Base-by-base conservation (phyloP, 768 basidiomycete species). In the Pulveroboletus sp. region DNA sequence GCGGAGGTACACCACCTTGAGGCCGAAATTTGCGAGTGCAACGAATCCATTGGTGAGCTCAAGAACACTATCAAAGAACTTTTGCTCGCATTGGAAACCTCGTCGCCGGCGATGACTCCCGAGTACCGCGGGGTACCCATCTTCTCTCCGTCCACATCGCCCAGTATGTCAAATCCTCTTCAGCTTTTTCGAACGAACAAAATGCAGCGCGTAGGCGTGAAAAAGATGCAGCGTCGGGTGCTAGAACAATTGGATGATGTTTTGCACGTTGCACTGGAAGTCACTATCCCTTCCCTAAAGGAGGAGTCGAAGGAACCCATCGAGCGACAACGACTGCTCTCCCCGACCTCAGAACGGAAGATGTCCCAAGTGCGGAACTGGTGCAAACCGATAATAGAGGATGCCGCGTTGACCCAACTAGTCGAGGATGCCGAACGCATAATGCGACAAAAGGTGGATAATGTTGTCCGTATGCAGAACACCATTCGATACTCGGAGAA, bases 401-500 rank as follows among this genome's bases (percentile, higher is more conserved):
- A 98, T 65, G 73, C 82, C 3, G 95, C 92, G 0, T 74, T 98
- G 46, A 73, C 79, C 3, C 83, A 92, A 59, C 79, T 99, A 18
- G 78, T 89, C 46, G 82, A 89, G 58, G 94, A 98, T 62, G 86
- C 85, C 8, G 93, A 94, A 57, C 82, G 89, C 32, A 78, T 94
- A 43, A 89, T 94, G 79, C 77, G 90, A 30, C 86, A 90, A 69
- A 99, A 99, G 76, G 81, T 93, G 55, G 93, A 94, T 67, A 93
- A 87, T 57, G 90, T 97, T 43, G 88, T 92, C 55, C 84, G 96
- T 35, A 84, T 99, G 83, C 91, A 95, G 69, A 96, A 95, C 63
- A 97, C 93, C 17, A 93, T 99, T 58, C 78, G 90, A 47, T 98
- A 98, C 68, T 85, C 93, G 36, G 96, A 98, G 74, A 95, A 94